A percentile compares a stretch with the other conserved stretches of the same genome.
Conservation (phyloP, 1,284 basidiomycete species). For the Tilletia indica region DNA sequence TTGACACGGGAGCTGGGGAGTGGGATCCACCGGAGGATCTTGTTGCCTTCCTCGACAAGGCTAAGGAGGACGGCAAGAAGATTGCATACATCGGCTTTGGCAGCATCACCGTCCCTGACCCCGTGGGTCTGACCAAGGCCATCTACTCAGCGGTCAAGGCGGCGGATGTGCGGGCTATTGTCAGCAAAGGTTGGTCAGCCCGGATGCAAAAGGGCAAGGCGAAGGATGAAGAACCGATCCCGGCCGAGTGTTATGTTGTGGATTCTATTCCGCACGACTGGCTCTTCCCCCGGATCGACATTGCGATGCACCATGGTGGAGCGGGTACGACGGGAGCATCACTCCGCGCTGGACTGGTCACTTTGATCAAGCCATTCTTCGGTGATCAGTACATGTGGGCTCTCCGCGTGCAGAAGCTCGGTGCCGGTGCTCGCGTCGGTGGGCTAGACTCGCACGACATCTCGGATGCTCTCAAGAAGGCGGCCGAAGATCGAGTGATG, state of each 20-base stretch:
- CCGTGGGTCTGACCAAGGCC: slow-evolving; percentile 52
- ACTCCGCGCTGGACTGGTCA: slow-evolving; percentile 44
- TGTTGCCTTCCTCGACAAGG: slow-evolving; percentile 64
- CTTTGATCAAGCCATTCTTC: slow-evolving; percentile 52
- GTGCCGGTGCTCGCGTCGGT: slow-evolving; percentile 39
- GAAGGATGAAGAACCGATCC: slow-evolving; percentile 35
- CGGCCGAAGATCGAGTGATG: slow-evolving; percentile 40
- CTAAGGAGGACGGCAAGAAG: slow-evolving; percentile 63
- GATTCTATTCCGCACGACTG: slow-evolving; percentile 45
- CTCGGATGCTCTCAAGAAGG: slow-evolving; percentile 33
- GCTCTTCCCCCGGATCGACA: slow-evolving; percentile 34
- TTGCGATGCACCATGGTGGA: slow-evolving; percentile 64
- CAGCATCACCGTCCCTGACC: slow-evolving; percentile 57
- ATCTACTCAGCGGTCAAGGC: slow-evolving; percentile 41
- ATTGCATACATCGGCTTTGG: slow-evolving; percentile 52
- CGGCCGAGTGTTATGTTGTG: slow-evolving; percentile 48
- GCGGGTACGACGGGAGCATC: slow-evolving; percentile 66
- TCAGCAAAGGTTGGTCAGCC: slow-evolving; percentile 51
- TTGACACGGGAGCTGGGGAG: slow-evolving; percentile 58
- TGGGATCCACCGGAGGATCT: slow-evolving; percentile 65
- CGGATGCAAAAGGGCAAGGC: slow-evolving; percentile 24
- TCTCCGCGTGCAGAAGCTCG: slow-evolving; percentile 40
- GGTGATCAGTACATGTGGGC: slow-evolving; percentile 54
- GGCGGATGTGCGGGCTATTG: slow-evolving; percentile 48
- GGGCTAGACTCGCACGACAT: slow-evolving; percentile 27